Percentiles rank a stretch among this genome's conserved stretches.
These are phyloP conservation scores for Tuber indicum DNA, from an alignment of 495 filamentous ascomycete genomes.

Conservation along the genomic window DNA sequence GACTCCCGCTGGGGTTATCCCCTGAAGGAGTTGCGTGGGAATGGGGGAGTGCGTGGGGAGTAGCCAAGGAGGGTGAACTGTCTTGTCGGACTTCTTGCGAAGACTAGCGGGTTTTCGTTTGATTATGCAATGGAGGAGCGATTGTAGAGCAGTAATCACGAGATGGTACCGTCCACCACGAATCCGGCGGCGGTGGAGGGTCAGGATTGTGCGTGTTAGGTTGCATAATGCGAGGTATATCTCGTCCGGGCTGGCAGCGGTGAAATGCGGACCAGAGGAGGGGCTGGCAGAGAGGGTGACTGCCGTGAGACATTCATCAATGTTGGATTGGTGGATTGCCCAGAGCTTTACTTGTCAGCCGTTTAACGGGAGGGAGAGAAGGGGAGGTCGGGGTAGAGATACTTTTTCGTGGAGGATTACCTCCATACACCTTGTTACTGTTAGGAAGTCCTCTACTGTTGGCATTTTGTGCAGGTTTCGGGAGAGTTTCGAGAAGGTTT, in stretches of 20 bases:
- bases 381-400: neutral
- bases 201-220: conserved; percentile 17
- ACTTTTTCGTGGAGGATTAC: conserved; percentile 32
- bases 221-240: conserved; percentile 28
- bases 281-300: conserved; percentile 30
- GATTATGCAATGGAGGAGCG: conserved; percentile 26
- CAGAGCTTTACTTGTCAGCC: conserved; percentile 20
- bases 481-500: conserved; percentile 23
- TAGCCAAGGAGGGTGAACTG: conserved; percentile 37
- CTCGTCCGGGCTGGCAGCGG: conserved; percentile 12
- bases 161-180: conserved; percentile 41
- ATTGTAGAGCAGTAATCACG: conserved; percentile 31
- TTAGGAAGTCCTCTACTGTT: conserved; percentile 28
- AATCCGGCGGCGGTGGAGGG: conserved; percentile 32
- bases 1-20: conserved; percentile 5
- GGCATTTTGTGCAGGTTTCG: conserved; percentile 19
- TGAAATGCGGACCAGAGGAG: conserved; percentile 22
- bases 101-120: conserved; percentile 23
- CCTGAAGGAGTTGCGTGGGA: neutral
- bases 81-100: conserved; percentile 29
- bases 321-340: conserved; percentile 37
- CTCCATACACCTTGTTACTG: conserved; percentile 23
- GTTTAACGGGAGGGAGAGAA: neutral
- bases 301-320: conserved; percentile 35
- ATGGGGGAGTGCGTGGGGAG: conserved; percentile 3